Evolutionary conservation across 2,329 filamentous ascomycete species (phyloP).

Genomic region (Metarhizium robertsii): DNA sequence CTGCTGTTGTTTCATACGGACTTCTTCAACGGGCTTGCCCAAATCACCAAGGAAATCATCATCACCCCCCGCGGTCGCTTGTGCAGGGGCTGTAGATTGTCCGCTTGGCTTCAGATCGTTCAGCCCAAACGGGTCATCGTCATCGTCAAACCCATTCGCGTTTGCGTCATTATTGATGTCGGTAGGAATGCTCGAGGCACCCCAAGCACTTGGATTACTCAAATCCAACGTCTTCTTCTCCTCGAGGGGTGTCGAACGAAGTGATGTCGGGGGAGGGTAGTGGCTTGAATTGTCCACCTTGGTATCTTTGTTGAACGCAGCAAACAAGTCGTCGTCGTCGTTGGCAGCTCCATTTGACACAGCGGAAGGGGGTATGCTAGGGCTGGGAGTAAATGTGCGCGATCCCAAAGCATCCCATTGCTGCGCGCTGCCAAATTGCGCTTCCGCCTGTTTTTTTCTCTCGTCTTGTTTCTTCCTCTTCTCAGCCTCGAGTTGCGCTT

Average conservation of each 20-base stretch:
- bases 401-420: conserved; percentile 69
- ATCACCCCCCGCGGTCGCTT: conserved; percentile 36
- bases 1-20: conserved; percentile 27
- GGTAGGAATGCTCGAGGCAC: conserved; percentile 12
- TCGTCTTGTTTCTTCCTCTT: conserved; percentile 67
- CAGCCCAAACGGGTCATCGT: conserved; percentile 85
- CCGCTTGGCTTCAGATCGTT: conserved; percentile 44
- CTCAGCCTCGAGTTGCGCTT: conserved; percentile 55
- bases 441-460: conserved; percentile 59
- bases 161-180: conserved; percentile 1
- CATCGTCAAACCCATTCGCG: conserved; percentile 44
- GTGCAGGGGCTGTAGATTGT: conserved; percentile 16
- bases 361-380: conserved; percentile 14
- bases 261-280: conserved; percentile 45
- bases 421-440: conserved; percentile 65
- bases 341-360: conserved; percentile 8
- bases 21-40: conserved; percentile 54
- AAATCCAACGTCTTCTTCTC: conserved; percentile 36
- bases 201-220: conserved; percentile 46
- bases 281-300: conserved; percentile 58
- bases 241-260: conserved; percentile 35
- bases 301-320: conserved; percentile 56
- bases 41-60: conserved; percentile 59
- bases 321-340: conserved; percentile 52
- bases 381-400: conserved; percentile 32